Evolutionary conservation across 345 rosid genomes (phyloP), one percentile per base, ranked within the genome.

Genomic region (Pistacia vera): DNA sequence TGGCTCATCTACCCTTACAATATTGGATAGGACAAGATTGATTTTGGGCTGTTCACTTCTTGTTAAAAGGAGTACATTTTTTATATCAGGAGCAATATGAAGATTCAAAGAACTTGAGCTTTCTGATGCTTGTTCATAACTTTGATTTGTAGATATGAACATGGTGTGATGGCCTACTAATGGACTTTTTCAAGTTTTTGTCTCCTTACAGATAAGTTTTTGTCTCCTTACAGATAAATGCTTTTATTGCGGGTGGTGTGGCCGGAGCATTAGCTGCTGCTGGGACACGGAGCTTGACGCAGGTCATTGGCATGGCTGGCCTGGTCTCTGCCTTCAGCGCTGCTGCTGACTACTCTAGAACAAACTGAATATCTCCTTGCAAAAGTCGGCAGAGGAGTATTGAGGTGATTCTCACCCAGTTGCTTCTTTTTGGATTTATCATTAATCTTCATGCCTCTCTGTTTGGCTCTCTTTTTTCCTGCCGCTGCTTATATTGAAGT

Each of bases 231-330:
- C 86, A 91, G 98, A 82, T 87, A 64, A 95, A 93, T 83, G 85
- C 95, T 75, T 80, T 91, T 63, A 79, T 90, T 35, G 98, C 89
- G 35, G 97, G 97, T 38, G 95, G 89, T 75, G 87, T 86, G 61
- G 92, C 97, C 44, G 97, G 94, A 33, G 97, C 95, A 74, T 89
- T 90, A 49, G 85, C 87, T 74, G 90, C 93, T 70, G 86, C 90
- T 28, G 81, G 85, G 71, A 85, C 97, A 52, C 83, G 92, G 80
- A 88, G 84, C 73, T 88, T 85, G 92, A 82, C 79, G 0, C 89
- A 87, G 61, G 86, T 94, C 36, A 73, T 88, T 56, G 82, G 81
- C 72, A 85, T 79, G 33, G 92, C 97, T 77, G 86, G 90, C 17
- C 81, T 92, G 60, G 88, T 90, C 12, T 88, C 98, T 70, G 93